These are phyloP conservation scores for Strobilomyces echinocephalus DNA, from an alignment of 768 basidiomycete genomes.

Conservation along the genomic window DNA sequence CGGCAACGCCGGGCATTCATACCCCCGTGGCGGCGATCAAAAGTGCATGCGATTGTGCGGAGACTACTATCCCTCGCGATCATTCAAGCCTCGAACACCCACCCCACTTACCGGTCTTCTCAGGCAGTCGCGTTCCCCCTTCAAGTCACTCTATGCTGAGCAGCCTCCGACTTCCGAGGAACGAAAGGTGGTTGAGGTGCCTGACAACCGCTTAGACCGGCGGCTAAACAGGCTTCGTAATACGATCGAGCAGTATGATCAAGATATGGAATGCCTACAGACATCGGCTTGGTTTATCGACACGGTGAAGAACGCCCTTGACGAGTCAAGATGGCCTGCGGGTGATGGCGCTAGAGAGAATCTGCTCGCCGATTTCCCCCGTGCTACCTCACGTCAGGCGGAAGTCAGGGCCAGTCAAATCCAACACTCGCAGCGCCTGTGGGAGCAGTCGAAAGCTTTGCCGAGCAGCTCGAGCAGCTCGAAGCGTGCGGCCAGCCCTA, in stretches of 20 bases:
- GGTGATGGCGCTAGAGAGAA: not conserved
- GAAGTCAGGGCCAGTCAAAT: too few species aligned
- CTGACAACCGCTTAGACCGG: accelerated
- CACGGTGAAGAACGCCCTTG: not conserved
- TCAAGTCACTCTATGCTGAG: not conserved
- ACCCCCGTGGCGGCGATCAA: not conserved
- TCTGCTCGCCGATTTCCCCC: not conserved
- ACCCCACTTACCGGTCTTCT: not conserved
- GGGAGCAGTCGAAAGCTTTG: not conserved
- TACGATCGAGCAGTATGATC: too few species aligned
- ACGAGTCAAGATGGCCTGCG: not conserved
- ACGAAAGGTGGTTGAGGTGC: not conserved
- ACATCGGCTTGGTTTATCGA: not conserved
- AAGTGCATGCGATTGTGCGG: not conserved
- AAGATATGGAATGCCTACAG: not conserved
- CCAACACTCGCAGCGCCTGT: not conserved
- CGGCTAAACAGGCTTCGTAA: too few species aligned
- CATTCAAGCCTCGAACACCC: not conserved
- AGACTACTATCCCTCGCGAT: not conserved
- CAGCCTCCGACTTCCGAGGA: not conserved
- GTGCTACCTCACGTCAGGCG: not conserved
- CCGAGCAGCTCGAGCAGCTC: not conserved
- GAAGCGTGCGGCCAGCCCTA: not conserved
- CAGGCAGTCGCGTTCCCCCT: not conserved
- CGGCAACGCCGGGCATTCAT: too few species aligned